A percentile compares a stretch with the other conserved stretches of the same genome.
These are phyloP conservation scores for Butyriboletus loyo DNA, from an alignment of 768 basidiomycete species.

Conservation along the genomic window DNA sequence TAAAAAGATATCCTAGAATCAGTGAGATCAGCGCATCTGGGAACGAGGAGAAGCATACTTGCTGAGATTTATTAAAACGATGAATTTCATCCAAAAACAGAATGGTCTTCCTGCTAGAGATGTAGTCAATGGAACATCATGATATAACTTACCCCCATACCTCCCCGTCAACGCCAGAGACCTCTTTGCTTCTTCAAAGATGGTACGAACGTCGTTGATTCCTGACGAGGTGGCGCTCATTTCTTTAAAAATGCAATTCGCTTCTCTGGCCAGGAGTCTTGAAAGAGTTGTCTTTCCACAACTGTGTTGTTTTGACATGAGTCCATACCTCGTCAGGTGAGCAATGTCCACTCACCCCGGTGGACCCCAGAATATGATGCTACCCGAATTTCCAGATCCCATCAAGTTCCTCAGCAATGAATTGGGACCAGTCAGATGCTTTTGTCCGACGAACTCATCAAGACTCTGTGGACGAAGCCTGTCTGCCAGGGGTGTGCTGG, in stretches of 20 bases:
- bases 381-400: constrained; percentile 50
- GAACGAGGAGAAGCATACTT: constrained; percentile 37
- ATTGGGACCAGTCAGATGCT: constrained; percentile 54
- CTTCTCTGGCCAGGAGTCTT: constrained; percentile 59
- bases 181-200: constrained; percentile 75
- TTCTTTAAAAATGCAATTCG: constrained; percentile 67
- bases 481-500: constrained; percentile 64
- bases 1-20: constrained; percentile 66
- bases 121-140: constrained; percentile 1
- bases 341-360: constrained; percentile 47
- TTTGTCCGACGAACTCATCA: constrained; percentile 71
- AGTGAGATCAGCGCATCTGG: constrained; percentile 4
- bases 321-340: background rate
- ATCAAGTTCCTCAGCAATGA: constrained; percentile 55
- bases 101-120: constrained; percentile 53
- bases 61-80: constrained; percentile 70
- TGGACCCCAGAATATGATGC: constrained; percentile 72
- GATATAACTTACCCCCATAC: constrained; percentile 30
- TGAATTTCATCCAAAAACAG: constrained; percentile 86
- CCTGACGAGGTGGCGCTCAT: constrained; percentile 70
- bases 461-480: constrained; percentile 62
- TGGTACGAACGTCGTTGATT: constrained; percentile 65
- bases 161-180: constrained; percentile 61
- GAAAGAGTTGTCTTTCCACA: constrained; percentile 79
- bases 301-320: constrained; percentile 27